Evolutionary conservation across 495 filamentous ascomycete species (phyloP).

Genomic region (Sabuloglossum arenarium): DNA sequence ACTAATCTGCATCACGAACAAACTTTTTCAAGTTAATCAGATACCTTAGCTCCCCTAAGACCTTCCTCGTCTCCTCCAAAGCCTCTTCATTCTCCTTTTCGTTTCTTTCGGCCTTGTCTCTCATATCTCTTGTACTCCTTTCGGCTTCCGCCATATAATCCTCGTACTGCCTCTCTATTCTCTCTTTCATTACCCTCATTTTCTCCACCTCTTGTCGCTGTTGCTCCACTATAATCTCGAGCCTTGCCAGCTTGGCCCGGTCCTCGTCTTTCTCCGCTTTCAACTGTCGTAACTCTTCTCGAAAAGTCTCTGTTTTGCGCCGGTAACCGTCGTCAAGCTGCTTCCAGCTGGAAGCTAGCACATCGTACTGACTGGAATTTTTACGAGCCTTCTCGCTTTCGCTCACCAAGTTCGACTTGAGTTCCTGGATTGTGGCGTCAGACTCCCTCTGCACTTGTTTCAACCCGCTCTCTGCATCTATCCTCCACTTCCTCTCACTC

Average conservation of each 20-base stretch:
- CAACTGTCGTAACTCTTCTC: constrained; percentile 25
- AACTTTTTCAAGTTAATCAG: constrained; percentile 29
- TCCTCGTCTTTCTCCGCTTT: constrained; percentile 22
- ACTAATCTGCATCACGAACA: neutral
- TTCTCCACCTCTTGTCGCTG: constrained; percentile 43
- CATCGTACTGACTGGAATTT: constrained; percentile 42
- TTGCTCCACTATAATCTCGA: constrained; percentile 46
- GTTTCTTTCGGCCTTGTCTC: constrained; percentile 29
- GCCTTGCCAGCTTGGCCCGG: constrained; percentile 33
- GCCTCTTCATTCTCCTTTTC: constrained; percentile 32
- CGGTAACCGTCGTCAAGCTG: constrained; percentile 40
- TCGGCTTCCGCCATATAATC: constrained; percentile 44
- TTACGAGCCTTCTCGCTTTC: constrained; percentile 32
- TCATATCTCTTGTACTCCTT: constrained; percentile 30
- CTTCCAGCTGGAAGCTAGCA: constrained; percentile 42
- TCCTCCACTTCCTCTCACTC: constrained; percentile 39
- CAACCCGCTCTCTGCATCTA: constrained; percentile 39
- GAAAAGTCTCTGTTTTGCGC: constrained; percentile 30
- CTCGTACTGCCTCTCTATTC: constrained; percentile 32
- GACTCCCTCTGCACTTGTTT: constrained; percentile 39
- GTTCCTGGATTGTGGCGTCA: constrained; percentile 29
- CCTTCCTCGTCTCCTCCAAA: constrained; percentile 37
- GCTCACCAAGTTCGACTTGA: constrained; percentile 40
- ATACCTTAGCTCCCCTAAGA: constrained; percentile 47
- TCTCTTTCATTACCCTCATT: constrained; percentile 36